A percentile compares a stretch with the other conserved stretches of the same genome.
phyloP scores from a whole-genome alignment of 1,284 basidiomycete species.

The Pseudozyma thailandica region DNA sequence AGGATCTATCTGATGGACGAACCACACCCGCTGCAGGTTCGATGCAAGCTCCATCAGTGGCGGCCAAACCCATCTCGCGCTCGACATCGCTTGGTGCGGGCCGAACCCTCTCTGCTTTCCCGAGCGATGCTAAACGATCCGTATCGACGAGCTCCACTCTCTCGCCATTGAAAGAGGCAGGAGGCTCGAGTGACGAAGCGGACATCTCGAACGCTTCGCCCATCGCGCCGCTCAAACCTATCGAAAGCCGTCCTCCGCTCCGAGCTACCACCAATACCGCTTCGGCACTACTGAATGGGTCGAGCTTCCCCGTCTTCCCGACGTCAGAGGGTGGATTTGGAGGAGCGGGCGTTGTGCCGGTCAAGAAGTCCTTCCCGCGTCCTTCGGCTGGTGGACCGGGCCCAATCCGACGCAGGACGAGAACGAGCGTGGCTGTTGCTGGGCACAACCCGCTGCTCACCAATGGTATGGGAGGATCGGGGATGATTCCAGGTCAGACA shows the following conservation, averaged over 20 bases:
- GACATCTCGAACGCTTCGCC: constrained; percentile 23
- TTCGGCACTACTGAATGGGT: constrained; percentile 8
- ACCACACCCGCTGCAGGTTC: constrained; percentile 17
- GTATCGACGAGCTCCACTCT: constrained; percentile 10
- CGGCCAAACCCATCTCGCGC: constrained; percentile 14
- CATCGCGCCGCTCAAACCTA: neutral
- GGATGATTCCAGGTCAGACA: constrained; percentile 16
- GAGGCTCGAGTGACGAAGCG: constrained; percentile 20
- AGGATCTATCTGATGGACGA: constrained; percentile 33
- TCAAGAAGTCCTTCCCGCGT: constrained; percentile 36
- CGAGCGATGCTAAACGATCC: constrained; percentile 6
- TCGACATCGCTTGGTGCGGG: constrained; percentile 8
- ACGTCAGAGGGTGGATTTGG: neutral
- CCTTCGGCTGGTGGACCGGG: constrained; percentile 43
- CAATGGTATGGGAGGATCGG: neutral
- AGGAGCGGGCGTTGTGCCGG: constrained; percentile 6
- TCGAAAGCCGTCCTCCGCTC: neutral
- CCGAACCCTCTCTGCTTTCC: neutral
- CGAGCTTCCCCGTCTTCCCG: constrained; percentile 11
- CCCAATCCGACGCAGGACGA: constrained; percentile 16
- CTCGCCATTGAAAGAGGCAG: constrained; percentile 20
- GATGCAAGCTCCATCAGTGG: constrained; percentile 9
- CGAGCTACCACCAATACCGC: constrained; percentile 13
- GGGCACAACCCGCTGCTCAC: neutral
- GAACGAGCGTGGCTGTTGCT: constrained; percentile 24